Conservation (phyloP, 2,329 filamentous ascomycete species). For the Aspergillus hiratsukae region DNA sequence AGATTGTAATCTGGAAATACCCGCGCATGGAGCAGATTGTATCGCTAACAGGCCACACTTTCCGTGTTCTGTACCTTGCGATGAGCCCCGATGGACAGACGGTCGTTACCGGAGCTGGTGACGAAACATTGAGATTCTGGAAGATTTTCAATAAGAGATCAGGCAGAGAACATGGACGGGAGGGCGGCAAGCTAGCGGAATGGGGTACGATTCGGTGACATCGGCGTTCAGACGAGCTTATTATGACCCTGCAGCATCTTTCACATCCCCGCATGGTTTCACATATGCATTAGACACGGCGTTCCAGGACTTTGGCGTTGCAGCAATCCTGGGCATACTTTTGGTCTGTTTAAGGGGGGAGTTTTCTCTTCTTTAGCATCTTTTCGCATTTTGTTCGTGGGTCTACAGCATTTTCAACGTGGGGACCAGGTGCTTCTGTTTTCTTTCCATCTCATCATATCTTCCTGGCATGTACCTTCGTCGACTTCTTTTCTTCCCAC, state of each 20-base stretch:
- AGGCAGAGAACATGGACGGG: conserved; percentile 63
- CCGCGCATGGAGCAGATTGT: conserved; percentile 96
- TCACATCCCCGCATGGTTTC: conserved; percentile 13
- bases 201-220: conserved; percentile 73
- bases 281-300: conserved; percentile 33
- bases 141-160: conserved; percentile 85
- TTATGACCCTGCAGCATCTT: conserved; percentile 5
- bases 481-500: conserved; percentile 7
- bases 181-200: conserved; percentile 63
- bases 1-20: conserved; percentile 99
- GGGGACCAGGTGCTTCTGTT: conserved; percentile 11
- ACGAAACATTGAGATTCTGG: conserved; percentile 96
- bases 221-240: conserved; percentile 2
- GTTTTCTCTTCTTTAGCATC: conserved; percentile 24
- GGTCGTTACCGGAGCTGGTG: conserved; percentile 91
- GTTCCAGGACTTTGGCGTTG: conserved; percentile 28
- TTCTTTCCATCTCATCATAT: conserved; percentile 15
- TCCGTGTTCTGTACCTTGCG: conserved; percentile 89
- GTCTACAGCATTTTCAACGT: conserved; percentile 21
- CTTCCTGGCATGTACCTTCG: conserved; percentile 17
- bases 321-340: conserved; percentile 17
- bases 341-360: conserved; percentile 23
- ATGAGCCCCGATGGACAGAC: conserved; percentile 96
- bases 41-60: conserved; percentile 92
- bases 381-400: conserved; percentile 24